Conservation (phyloP, 192 early-diverging fungal species). For the Coemansia sp. region DNA sequence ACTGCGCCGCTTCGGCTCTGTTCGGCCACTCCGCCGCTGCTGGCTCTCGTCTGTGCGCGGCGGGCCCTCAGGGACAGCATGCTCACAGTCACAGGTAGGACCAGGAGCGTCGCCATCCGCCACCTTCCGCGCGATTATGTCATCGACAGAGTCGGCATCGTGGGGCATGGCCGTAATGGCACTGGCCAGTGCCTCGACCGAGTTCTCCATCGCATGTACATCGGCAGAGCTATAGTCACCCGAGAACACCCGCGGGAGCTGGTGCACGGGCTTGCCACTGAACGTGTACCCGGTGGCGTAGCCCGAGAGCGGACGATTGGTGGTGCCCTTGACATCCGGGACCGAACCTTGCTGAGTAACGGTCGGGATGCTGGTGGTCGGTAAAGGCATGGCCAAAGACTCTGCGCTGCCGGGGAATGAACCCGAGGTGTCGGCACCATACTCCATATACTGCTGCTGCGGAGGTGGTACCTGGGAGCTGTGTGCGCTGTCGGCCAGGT, state of each 20-base stretch:
- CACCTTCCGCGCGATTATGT: slow-evolving; percentile 33
- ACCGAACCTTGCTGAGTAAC: too few species aligned
- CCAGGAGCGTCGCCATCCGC: neutral
- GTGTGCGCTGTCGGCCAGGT: neutral
- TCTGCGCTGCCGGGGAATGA: too few species aligned
- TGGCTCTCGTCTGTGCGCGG: neutral
- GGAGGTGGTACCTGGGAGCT: too few species aligned
- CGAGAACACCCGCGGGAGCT: slow-evolving; percentile 43
- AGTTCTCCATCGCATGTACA: slow-evolving; percentile 37
- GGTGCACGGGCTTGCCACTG: slow-evolving; percentile 25
- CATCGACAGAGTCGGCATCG: slow-evolving; percentile 29
- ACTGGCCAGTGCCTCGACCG: slow-evolving; percentile 24
- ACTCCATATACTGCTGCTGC: too few species aligned
- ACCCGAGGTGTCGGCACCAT: too few species aligned
- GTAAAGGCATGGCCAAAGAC: too few species aligned
- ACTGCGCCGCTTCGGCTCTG: slow-evolving; percentile 31
- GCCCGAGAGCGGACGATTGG: slow-evolving; percentile 28
- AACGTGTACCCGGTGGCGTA: slow-evolving; percentile 28
- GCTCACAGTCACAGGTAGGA: neutral
- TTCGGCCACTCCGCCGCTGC: neutral
- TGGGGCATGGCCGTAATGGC: slow-evolving; percentile 25
- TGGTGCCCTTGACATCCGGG: slow-evolving; percentile 1
- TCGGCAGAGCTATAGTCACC: slow-evolving; percentile 32
- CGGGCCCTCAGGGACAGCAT: neutral
- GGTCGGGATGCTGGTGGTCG: too few species aligned